Evolutionary conservation across 192 early-diverging fungal genomes (phyloP).

Genomic region (Dispira simplex): DNA sequence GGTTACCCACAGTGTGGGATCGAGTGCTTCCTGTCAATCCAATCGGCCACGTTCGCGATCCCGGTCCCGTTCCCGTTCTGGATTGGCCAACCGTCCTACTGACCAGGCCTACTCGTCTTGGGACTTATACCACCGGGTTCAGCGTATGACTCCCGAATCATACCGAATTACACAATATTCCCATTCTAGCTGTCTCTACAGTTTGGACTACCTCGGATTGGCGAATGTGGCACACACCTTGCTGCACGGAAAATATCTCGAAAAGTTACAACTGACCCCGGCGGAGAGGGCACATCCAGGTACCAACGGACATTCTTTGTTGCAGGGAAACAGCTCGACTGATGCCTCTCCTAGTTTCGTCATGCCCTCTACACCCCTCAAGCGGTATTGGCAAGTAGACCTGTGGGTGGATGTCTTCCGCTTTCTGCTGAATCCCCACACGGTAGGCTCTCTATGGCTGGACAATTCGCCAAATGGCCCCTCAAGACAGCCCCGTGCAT

Average conservation of each 20-base stretch:
- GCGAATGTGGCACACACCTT: conserved; percentile 3
- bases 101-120: not conserved
- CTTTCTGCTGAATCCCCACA: conserved; percentile 8
- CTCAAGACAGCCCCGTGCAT: not conserved
- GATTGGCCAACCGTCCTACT: not conserved
- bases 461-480: not conserved
- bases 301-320: not conserved
- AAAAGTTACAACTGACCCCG: not conserved
- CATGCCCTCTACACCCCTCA: conserved; percentile 1
- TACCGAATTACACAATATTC: not conserved
- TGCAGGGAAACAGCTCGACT: too few relatives aligned
- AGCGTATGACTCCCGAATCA: not conserved
- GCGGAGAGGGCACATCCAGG: not conserved
- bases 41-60: conserved; percentile 4
- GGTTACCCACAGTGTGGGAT: not conserved
- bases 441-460: not conserved
- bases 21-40: not conserved
- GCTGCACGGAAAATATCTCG: conserved; percentile 4
- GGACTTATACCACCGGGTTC: not conserved
- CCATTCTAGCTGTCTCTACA: not conserved
- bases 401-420: conserved; percentile 5
- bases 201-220: conserved; percentile 8
- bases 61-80: not conserved
- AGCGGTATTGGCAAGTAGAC: conserved; percentile 11
- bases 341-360: not conserved